Evolutionary conservation across 2,329 filamentous ascomycete genomes (phyloP), one percentile per base, ranked within the genome.

Genomic region (Ophiostoma sp.): DNA sequence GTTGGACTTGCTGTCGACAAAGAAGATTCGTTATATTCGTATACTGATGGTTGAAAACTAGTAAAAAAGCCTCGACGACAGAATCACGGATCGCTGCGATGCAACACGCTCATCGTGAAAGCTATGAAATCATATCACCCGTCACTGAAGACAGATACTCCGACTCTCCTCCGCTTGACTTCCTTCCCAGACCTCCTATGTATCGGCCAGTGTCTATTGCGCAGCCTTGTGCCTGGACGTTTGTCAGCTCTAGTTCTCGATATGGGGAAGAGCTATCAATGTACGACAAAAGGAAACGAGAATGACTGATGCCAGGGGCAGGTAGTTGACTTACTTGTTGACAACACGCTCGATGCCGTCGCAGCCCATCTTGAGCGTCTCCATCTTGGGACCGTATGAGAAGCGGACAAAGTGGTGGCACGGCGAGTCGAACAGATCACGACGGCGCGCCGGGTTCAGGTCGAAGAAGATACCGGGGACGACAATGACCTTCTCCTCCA

Each of bases 401-500:
- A 97, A 88, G 70, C 94, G 88, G 36, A 97, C 92, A 81, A 95
- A 97, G 83, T 96, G 92, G 83, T 98, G 95, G 83, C 95, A 98
- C 74, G 95, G 95, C 77, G 90, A 93, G 83, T 98, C 95, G 77
- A 98, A 98, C 77, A 98, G 83, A 82, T 98, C 95, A 80, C 95
- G 88, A 76, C 95, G 88, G 81, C 94, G 92, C 48, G 92, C 92
- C 3, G 95, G 95, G 84, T 98, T 98, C 76, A 98, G 84, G 79
- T 98, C 95, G 81, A 98, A 98, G 88, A 98, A 98, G 82, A 98
- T 98, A 74, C 95, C 95, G 0, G 95, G 95, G 4, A 98, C 95
- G 22, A 98, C 94, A 79, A 98, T 98, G 77, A 97, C 93, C 87
- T 97, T 97, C 86, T 98, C 94, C 79, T 93, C 90, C 61, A 98